A percentile compares a stretch with the other conserved stretches of the same genome.
These are phyloP conservation scores for Suillus luteus DNA, from an alignment of 768 basidiomycete genomes.

Conservation along the genomic window DNA sequence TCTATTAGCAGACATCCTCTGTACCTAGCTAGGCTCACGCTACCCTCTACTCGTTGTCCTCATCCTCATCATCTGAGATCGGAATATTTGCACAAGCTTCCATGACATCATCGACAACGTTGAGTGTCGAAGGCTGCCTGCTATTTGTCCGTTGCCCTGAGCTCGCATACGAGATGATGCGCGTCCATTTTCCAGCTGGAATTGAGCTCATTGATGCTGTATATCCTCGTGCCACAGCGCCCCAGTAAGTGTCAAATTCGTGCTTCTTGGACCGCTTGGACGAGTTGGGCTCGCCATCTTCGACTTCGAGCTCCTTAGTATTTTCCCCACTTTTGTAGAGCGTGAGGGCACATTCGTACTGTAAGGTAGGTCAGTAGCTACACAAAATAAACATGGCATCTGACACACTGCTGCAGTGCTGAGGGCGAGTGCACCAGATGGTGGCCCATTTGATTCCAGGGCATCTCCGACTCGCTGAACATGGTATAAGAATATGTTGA, in stretches of 20 bases:
- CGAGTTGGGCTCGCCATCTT: background rate
- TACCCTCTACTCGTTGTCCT: background rate
- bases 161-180: background rate
- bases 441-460: constrained; percentile 7
- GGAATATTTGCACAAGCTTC: background rate
- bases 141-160: background rate
- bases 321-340: constrained; percentile 11
- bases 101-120: constrained; percentile 1
- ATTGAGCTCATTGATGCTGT: constrained; percentile 4
- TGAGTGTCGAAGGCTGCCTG: background rate
- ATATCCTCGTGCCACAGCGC: background rate
- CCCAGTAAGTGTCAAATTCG: constrained; percentile 10
- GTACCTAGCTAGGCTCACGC: constrained; percentile 2
- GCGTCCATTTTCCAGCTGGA: constrained; percentile 6
- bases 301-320: background rate
- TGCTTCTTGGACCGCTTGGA: background rate
- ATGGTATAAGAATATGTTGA: constrained; percentile 10
- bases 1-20: constrained; percentile 1
- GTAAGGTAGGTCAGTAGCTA: background rate
- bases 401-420: constrained; percentile 8
- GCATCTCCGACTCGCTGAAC: constrained; percentile 1
- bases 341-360: constrained; percentile 9
- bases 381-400: background rate
- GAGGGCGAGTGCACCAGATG: constrained; percentile 9
- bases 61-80: background rate